Percentiles rank a stretch among this genome's conserved stretches.
Evolutionary conservation across 2,329 filamentous ascomycete genomes (phyloP).

Genomic region (Orbilia blumenaviensis): DNA sequence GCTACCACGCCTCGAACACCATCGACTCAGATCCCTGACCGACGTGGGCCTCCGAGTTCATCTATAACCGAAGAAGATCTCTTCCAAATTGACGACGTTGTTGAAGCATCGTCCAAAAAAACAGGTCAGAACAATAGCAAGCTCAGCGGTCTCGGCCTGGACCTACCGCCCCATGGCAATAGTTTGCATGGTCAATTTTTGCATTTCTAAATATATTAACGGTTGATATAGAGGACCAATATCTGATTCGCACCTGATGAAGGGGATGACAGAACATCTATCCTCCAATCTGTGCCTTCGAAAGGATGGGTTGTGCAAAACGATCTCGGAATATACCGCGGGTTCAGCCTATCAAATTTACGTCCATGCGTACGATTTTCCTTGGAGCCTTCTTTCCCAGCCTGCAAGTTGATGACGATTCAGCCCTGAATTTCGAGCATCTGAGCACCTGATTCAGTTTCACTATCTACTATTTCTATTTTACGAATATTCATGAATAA

Average conservation of each 20-base stretch:
- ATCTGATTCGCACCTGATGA: constrained; percentile 10
- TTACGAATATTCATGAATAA: constrained; percentile 52
- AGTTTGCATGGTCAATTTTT: constrained; percentile 48
- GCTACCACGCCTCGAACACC: constrained; percentile 21
- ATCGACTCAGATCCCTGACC: constrained; percentile 26
- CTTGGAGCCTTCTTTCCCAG: constrained; percentile 22
- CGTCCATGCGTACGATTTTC: constrained; percentile 21
- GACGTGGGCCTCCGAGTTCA: constrained; percentile 26
- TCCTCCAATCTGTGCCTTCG: constrained; percentile 4
- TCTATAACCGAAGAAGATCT: constrained; percentile 40
- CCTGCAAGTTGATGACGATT: constrained; percentile 27
- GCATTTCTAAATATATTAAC: constrained; percentile 34
- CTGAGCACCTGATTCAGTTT: constrained; percentile 13
- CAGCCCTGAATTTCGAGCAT: constrained; percentile 15
- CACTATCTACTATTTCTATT: constrained; percentile 5
- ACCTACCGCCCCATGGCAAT: constrained; percentile 17
- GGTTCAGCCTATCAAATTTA: constrained; percentile 1
- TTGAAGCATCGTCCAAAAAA: constrained; percentile 45
- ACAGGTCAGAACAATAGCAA: constrained; percentile 7
- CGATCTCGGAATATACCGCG: constrained; percentile 4
- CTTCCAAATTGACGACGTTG: constrained; percentile 46
- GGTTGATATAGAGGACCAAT: constrained; percentile 11
- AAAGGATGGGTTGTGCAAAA: not conserved
- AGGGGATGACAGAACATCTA: constrained; percentile 15
- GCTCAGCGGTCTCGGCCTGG: constrained; percentile 30